Conservation (phyloP, 75 land plant genomes). For the Cryptomeria japonica region DNA sequence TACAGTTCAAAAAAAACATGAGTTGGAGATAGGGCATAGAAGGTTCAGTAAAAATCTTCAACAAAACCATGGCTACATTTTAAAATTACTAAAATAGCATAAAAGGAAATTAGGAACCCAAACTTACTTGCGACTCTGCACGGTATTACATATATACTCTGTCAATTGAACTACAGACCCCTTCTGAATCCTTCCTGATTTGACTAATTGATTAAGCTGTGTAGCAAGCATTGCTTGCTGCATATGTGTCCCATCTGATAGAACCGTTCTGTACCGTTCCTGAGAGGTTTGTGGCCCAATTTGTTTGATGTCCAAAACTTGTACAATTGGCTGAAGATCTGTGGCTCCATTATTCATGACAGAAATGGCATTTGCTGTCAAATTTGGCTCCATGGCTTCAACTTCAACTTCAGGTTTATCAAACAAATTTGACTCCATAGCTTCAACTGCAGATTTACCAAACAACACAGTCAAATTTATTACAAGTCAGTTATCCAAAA, state of each 20-base stretch:
- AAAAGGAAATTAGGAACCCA: background rate
- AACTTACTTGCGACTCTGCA: conserved; percentile 64
- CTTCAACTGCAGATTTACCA: background rate
- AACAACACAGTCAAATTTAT: background rate
- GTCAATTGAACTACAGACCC: conserved; percentile 70
- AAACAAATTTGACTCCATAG: conserved; percentile 37
- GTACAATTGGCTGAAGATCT: conserved; percentile 70
- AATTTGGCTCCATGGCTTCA: conserved; percentile 40
- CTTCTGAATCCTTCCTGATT: conserved; percentile 39
- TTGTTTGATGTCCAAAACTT: conserved; percentile 57
- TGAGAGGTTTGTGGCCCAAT: conserved; percentile 43
- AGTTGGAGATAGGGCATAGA: background rate
- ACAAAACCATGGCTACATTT: background rate
- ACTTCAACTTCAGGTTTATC: background rate
- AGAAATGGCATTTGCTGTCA: conserved; percentile 66
- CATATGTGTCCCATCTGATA: conserved; percentile 60
- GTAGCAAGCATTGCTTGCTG: conserved; percentile 86
- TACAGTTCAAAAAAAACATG: too few relatives aligned
- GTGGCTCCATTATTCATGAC: conserved; percentile 49
- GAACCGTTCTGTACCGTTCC: conserved; percentile 59
- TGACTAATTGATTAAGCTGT: conserved; percentile 75
- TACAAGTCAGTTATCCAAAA: background rate
- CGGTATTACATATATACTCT: conserved; percentile 77
- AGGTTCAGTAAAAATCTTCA: background rate
- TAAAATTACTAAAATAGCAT: background rate